phyloP scores from a whole-genome alignment of 306 rosid genomes.

The Carpinus viminea region DNA sequence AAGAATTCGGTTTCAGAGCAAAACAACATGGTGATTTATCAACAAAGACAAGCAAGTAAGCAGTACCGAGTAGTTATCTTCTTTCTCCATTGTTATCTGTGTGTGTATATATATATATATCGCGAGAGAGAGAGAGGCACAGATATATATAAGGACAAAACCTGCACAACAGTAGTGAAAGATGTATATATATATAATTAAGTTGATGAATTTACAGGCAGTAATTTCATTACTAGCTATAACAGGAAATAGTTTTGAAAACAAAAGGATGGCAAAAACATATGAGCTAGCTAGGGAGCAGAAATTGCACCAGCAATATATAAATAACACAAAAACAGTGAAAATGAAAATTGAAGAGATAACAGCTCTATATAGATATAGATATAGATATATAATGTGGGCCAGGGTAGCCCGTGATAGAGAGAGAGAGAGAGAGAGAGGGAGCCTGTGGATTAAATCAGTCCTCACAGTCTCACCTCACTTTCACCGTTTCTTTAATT shows the following conservation, averaged over 20 bases:
- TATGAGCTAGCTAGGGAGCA: no score
- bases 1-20: slow-evolving; percentile 33
- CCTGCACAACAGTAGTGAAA: no score
- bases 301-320: no score
- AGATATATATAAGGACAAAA: slow-evolving; percentile 30
- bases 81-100: slow-evolving; percentile 67
- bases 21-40: slow-evolving; percentile 47
- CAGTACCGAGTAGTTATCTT: slow-evolving; percentile 68
- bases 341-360: background rate
- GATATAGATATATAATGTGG: background rate
- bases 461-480: slow-evolving; percentile 59
- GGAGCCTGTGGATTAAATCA: slow-evolving; percentile 41
- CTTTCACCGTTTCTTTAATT: slow-evolving; percentile 54
- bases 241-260: no score
- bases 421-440: slow-evolving; percentile 26
- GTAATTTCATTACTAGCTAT: no score
- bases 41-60: slow-evolving; percentile 15
- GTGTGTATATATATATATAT: slow-evolving; percentile 13
- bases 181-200: no score
- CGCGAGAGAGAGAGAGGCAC: no score
- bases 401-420: slow-evolving; percentile 26
- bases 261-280: no score
- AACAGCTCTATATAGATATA: background rate
- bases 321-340: background rate
- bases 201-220: no score